phyloP scores from a whole-genome alignment of 345 rosid species.

The Rhizophora mangle region DNA sequence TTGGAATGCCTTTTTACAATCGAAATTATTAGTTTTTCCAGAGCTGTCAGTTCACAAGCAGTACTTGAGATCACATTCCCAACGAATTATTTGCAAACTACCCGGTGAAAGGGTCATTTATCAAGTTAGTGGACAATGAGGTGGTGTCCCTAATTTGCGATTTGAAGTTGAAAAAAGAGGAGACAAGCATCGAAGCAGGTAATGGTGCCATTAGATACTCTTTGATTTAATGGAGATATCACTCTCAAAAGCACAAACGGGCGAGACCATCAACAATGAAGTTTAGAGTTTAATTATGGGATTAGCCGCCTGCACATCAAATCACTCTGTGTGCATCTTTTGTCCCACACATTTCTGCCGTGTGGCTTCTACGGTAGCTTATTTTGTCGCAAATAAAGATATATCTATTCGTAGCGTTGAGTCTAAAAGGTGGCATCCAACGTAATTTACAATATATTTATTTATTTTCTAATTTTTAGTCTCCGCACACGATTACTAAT shows the following conservation, averaged over 20 bases:
- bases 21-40: not conserved
- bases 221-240: slow-evolving; percentile 33
- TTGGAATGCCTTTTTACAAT: slow-evolving; percentile 1
- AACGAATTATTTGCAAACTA: slow-evolving; percentile 12
- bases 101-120: slow-evolving; percentile 6
- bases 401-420: too few species aligned
- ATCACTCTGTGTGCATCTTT: slow-evolving; percentile 16
- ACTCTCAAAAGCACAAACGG: slow-evolving; percentile 24
- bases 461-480: too few species aligned
- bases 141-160: slow-evolving; percentile 21
- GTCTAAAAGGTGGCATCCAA: too few species aligned
- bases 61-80: slow-evolving; percentile 43
- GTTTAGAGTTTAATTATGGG: slow-evolving; percentile 11
- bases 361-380: too few species aligned
- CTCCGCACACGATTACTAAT: too few species aligned
- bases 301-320: slow-evolving; percentile 21
- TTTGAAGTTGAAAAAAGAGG: slow-evolving; percentile 1
- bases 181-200: slow-evolving; percentile 42
- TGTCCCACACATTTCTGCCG: slow-evolving; percentile 21
- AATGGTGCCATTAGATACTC: slow-evolving; percentile 16
- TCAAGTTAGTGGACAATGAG: slow-evolving; percentile 19
- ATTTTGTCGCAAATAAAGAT: too few species aligned
- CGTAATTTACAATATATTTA: too few species aligned
- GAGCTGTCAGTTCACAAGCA: slow-evolving; percentile 34
- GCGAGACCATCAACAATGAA: slow-evolving; percentile 18